Evolutionary conservation across 192 early-diverging fungal species (phyloP).

Genomic region (Coemansia sp.): DNA sequence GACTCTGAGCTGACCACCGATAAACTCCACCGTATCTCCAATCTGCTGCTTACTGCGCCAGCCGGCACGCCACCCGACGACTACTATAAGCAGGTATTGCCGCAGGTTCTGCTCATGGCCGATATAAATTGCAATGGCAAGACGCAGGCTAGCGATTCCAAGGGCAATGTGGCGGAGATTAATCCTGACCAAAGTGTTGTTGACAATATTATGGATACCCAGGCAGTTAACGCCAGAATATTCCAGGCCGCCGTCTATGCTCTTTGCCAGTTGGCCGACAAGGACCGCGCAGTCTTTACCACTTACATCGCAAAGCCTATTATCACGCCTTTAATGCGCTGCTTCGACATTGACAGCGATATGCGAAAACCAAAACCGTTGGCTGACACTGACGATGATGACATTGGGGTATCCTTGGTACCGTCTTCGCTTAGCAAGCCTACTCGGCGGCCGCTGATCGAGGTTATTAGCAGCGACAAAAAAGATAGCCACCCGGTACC

Average conservation of each 20-base stretch:
- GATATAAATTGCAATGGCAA: not conserved
- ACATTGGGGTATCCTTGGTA: not conserved
- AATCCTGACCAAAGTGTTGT: constrained; percentile 10
- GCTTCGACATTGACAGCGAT: constrained; percentile 25
- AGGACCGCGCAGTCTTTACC: constrained; percentile 16
- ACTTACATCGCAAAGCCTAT: constrained; percentile 58
- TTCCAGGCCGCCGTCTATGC: constrained; percentile 29
- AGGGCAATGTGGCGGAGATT: not conserved
- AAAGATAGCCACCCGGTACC: not conserved
- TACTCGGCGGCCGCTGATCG: constrained; percentile 21
- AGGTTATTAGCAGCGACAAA: constrained; percentile 11
- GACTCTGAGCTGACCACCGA: constrained; percentile 35
- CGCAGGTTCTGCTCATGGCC: constrained; percentile 29
- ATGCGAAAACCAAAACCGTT: not conserved
- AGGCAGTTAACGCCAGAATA: constrained; percentile 13
- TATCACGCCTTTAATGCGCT: constrained; percentile 42
- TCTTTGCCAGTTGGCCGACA: constrained; percentile 25
- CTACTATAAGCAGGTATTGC: constrained; percentile 23
- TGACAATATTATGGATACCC: constrained; percentile 11
- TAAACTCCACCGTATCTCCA: constrained; percentile 43
- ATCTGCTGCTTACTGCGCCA: constrained; percentile 41
- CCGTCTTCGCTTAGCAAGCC: not conserved
- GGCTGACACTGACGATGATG: not conserved
- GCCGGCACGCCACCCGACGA: not conserved
- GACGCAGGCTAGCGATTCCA: not conserved